Conservation (phyloP, 345 rosid species). For the Moricandia moricandioides region DNA sequence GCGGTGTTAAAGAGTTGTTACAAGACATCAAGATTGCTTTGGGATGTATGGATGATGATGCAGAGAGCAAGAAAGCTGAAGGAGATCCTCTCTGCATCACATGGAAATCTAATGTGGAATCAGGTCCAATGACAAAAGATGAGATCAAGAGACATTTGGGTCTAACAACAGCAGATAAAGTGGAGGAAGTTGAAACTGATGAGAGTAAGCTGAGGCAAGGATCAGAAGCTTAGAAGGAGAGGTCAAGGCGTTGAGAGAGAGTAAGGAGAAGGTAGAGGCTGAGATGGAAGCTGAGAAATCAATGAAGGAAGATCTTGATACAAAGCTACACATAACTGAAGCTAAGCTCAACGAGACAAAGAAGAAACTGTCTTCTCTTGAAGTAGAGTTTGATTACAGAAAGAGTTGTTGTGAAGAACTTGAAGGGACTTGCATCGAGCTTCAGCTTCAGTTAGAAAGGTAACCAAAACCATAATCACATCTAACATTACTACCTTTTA, state of each 20-base stretch:
- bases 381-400: constrained; percentile 83
- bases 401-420: constrained; percentile 76
- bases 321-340: constrained; percentile 66
- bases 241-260: constrained; percentile 47
- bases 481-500: too few species aligned
- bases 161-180: constrained; percentile 37
- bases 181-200: constrained; percentile 42
- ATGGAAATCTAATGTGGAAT: constrained; percentile 43
- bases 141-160: constrained; percentile 62
- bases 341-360: constrained; percentile 63
- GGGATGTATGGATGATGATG: constrained; percentile 45
- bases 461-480: constrained; percentile 20
- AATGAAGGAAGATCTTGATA: constrained; percentile 78
- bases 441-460: constrained; percentile 94
- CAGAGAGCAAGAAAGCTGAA: constrained; percentile 8
- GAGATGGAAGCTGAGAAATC: constrained; percentile 71
- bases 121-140: constrained; percentile 50
- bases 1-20: constrained; percentile 50
- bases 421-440: constrained; percentile 85
- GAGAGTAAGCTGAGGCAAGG: constrained; percentile 46
- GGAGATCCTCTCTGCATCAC: constrained; percentile 41
- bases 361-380: constrained; percentile 73
- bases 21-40: constrained; percentile 81
- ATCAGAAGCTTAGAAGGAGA: constrained; percentile 50
- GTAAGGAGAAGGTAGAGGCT: constrained; percentile 53